These are phyloP conservation scores for Gossypium lobatum DNA, from an alignment of 441 rosid genomes.

Conservation along the genomic window DNA sequence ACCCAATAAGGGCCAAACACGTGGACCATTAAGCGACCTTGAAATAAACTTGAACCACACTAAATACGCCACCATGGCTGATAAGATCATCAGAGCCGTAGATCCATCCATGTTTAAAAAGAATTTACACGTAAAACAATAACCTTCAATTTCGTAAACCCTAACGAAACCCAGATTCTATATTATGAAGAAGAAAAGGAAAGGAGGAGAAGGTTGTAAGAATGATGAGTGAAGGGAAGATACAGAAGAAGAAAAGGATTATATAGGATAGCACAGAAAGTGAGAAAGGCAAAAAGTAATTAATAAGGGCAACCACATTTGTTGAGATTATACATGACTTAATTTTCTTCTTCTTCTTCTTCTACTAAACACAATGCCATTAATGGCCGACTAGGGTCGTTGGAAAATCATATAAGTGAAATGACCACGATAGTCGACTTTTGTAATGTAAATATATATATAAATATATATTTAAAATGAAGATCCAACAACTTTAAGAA, in stretches of 20 bases:
- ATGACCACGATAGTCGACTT: too few species aligned
- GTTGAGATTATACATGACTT: not conserved
- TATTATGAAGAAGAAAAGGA: not conserved
- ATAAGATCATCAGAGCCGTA: conserved; percentile 37
- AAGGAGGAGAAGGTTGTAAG: not conserved
- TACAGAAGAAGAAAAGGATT: conserved; percentile 6
- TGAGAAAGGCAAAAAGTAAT: conserved; percentile 6
- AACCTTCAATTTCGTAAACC: too few species aligned
- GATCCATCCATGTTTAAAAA: conserved; percentile 43
- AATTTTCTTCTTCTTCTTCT: not conserved
- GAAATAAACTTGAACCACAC: conserved; percentile 50
- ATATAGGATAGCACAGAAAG: conserved; percentile 20
- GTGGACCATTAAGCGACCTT: conserved; percentile 50
- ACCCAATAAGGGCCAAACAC: conserved; percentile 84
- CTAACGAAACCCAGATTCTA: not conserved
- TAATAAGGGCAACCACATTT: conserved; percentile 14
- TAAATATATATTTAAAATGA: too few species aligned
- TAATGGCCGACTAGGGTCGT: not conserved
- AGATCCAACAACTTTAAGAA: too few species aligned
- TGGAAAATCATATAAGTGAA: not conserved
- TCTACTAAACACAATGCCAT: not conserved
- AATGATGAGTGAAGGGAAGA: not conserved
- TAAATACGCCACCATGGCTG: conserved; percentile 40
- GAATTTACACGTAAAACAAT: not conserved
- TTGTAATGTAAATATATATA: too few species aligned